Conservation (phyloP, 805 yeast genomes). For the Lachancea waltii region DNA sequence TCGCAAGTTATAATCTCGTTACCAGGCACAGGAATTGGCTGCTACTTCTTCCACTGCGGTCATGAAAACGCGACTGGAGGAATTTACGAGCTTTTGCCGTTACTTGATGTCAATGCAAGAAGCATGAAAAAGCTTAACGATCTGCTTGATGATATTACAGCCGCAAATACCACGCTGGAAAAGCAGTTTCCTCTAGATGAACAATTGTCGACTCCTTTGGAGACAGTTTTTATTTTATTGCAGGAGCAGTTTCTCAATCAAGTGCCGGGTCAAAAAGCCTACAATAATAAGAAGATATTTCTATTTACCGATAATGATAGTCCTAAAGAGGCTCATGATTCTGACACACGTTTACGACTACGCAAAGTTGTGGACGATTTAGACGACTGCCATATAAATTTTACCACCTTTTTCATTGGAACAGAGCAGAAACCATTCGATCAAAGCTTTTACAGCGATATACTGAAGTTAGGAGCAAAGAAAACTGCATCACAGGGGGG, state of each 20-base stretch:
- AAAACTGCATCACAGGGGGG: slow-evolving; percentile 11
- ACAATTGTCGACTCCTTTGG: slow-evolving; percentile 28
- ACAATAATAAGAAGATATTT: slow-evolving; percentile 53
- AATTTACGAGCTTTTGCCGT: slow-evolving; percentile 43
- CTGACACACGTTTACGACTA: slow-evolving; percentile 40
- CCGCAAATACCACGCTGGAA: slow-evolving; percentile 20
- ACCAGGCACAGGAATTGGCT: slow-evolving; percentile 70
- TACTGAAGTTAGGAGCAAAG: slow-evolving; percentile 35
- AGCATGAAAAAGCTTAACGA: slow-evolving; percentile 53
- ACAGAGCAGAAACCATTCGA: slow-evolving; percentile 36
- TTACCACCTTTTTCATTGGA: slow-evolving; percentile 60
- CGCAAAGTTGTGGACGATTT: slow-evolving; percentile 56
- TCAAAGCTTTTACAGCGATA: slow-evolving; percentile 44
- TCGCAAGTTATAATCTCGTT: slow-evolving; percentile 56
- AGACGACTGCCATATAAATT: slow-evolving; percentile 44
- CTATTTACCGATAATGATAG: slow-evolving; percentile 69
- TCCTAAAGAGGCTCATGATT: slow-evolving; percentile 46
- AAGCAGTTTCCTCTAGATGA: slow-evolving; percentile 30
- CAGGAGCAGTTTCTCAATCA: slow-evolving; percentile 48
- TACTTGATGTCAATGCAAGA: slow-evolving; percentile 48
- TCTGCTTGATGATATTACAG: slow-evolving; percentile 39
- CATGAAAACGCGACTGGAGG: slow-evolving; percentile 37
- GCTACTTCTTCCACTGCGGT: slow-evolving; percentile 51
- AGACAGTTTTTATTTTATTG: slow-evolving; percentile 42
- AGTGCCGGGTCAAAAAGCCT: slow-evolving; percentile 37